Evolutionary conservation across 805 yeast species (phyloP), one percentile per base, ranked within the genome.

Genomic region (Nakazawaea holstii): DNA sequence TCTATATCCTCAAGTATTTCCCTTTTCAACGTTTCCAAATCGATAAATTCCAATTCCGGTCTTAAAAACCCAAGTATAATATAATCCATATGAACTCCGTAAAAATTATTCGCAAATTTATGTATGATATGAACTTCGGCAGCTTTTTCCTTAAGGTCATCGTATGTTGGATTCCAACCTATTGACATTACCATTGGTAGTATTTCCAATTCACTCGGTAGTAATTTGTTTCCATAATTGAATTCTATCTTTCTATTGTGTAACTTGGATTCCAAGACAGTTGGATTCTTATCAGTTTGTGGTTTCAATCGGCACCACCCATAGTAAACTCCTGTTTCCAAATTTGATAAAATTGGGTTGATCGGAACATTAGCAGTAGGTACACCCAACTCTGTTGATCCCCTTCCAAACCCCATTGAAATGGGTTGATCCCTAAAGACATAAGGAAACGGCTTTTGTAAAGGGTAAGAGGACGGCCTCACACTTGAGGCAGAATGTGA

Each of bases 131-230:
- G 97, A 20, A 94, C 70, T 58, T 94, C 95, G 2, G 43, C 47
- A 3, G 94, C 95, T 0, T 96, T 82, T 65, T 87, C 88, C 55
- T 77, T 76, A 43, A 78, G 72, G 64, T 94, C 91, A 26, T 82
- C 77, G 67, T 80, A 94, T 61, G 84, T 92, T 35, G 99, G 98
- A 60, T 94, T 94, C 87, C 90, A 88, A 1, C 99, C 99, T 15
- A 94, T 74, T 8, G 96, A 87, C 87, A 92, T 84, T 8, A 94
- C 99, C 83, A 90, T 89, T 0, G 97, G 97, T 26, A 80, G 68
- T 1, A 73, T 73, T 43, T 72, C 72, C 2, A 74, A 66, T 36
- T 73, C 77, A 2, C 55, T 57, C 1, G 60, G 63, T 0, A 45
- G 27, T 41, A 90, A 65, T 8, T 64, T 56, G 6, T 62, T 53